phyloP scores from a whole-genome alignment of 2,329 filamentous ascomycete species.

The Claviceps monticola region DNA sequence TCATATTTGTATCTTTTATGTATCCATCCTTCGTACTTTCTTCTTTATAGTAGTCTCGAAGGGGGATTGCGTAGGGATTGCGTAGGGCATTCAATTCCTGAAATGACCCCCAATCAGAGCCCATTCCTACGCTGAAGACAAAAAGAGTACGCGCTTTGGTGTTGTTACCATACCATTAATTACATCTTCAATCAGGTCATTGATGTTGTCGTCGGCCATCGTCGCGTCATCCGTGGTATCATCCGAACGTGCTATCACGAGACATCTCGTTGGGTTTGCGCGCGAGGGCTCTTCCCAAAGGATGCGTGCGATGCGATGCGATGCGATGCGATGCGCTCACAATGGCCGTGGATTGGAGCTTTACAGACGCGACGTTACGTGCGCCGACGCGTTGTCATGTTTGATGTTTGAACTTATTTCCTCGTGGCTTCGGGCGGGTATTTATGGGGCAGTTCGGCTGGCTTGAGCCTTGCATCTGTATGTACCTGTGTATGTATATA shows the following conservation, averaged over 20 bases:
- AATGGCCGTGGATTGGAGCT: neutral
- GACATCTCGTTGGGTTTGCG: neutral
- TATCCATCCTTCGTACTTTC: neutral
- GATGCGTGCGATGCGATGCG: neutral
- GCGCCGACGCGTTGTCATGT: neutral
- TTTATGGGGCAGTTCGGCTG: neutral
- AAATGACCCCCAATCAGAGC: no score
- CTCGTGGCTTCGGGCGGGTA: neutral
- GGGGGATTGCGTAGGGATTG: no score
- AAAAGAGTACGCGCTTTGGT: neutral
- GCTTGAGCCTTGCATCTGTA: neutral
- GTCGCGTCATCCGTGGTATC: constrained; percentile 1
- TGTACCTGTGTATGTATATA: no score
- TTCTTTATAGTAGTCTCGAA: neutral
- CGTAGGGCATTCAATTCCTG: no score
- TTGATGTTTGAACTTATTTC: neutral
- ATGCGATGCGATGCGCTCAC: no score
- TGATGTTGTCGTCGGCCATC: constrained; percentile 19
- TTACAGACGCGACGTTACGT: neutral
- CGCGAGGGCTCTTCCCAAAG: neutral
- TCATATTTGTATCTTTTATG: neutral
- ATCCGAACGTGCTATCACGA: neutral
- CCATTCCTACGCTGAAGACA: no score
- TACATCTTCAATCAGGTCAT: constrained; percentile 23
- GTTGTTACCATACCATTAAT: constrained; percentile 14